Evolutionary conservation across 345 rosid species (phyloP).

Genomic region (Nasturtium officinale): DNA sequence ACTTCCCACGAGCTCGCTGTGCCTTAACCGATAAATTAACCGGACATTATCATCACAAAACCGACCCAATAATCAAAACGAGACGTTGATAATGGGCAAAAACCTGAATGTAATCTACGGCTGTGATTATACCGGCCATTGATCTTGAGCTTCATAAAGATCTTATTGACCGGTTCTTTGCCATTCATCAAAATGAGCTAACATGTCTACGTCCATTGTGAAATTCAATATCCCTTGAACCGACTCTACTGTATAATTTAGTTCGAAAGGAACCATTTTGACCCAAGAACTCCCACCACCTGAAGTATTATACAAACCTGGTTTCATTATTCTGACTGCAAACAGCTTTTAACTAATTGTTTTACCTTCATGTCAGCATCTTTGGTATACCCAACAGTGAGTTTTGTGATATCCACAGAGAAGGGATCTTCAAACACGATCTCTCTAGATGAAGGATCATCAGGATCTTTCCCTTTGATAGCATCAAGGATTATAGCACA

Average conservation of each 20-base stretch:
- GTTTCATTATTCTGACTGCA: background rate
- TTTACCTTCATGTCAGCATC: conserved; percentile 92
- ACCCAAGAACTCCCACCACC: conserved; percentile 72
- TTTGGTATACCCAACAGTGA: conserved; percentile 79
- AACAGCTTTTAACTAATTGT: background rate
- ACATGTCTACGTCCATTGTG: conserved; percentile 83
- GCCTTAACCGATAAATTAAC: conserved; percentile 49
- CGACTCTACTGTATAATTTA: conserved; percentile 72
- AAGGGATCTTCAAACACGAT: conserved; percentile 70
- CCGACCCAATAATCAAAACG: background rate
- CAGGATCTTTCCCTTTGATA: conserved; percentile 76
- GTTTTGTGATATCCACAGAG: conserved; percentile 68
- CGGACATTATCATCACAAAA: conserved; percentile 5
- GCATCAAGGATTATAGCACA: conserved; percentile 66
- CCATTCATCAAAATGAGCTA: conserved; percentile 92
- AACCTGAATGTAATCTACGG: conserved; percentile 84
- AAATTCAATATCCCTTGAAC: conserved; percentile 83
- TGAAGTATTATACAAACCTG: conserved; percentile 24
- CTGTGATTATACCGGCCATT: conserved; percentile 77
- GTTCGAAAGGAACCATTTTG: conserved; percentile 74
- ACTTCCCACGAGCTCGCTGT: conserved; percentile 75
- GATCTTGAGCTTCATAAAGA: conserved; percentile 83
- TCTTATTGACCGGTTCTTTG: conserved; percentile 69
- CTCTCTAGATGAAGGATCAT: conserved; percentile 79
- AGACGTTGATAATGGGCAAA: background rate